These are phyloP conservation scores for Lichtheimia corymbifera DNA, from an alignment of 371 early-diverging fungal species.

Conservation along the genomic window DNA sequence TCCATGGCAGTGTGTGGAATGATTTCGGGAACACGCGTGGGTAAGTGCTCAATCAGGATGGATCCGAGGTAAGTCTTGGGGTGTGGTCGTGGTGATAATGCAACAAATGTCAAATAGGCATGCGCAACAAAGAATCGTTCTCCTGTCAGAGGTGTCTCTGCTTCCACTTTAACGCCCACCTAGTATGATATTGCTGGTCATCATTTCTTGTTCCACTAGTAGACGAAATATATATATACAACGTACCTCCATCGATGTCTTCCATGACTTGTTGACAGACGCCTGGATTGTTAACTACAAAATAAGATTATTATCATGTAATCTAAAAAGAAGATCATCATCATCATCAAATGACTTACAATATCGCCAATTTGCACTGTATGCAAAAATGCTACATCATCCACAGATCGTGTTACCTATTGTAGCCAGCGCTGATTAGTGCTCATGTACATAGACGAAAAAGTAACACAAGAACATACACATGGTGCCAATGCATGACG, in stretches of 20 bases:
- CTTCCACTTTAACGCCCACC: constrained; percentile 71
- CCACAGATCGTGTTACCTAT: constrained; percentile 67
- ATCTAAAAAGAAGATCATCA: not conserved
- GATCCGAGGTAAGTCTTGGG: constrained; percentile 39
- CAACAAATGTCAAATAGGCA: constrained; percentile 79
- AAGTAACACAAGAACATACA: constrained; percentile 24
- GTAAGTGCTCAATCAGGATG: constrained; percentile 30
- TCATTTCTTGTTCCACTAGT: no score
- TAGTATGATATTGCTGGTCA: not conserved
- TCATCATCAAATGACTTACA: constrained; percentile 23
- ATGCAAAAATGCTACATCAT: constrained; percentile 69
- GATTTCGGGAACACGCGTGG: constrained; percentile 50
- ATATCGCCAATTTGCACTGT: constrained; percentile 71
- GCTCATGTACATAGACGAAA: not conserved
- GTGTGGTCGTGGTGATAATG: constrained; percentile 44
- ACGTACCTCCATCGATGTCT: constrained; percentile 71
- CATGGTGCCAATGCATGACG: constrained; percentile 62
- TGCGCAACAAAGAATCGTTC: constrained; percentile 66
- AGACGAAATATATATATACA: no score
- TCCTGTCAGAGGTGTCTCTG: constrained; percentile 65
- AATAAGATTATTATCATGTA: not conserved
- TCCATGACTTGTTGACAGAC: constrained; percentile 71
- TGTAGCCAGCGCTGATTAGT: not conserved
- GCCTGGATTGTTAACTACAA: constrained; percentile 60
- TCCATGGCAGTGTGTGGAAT: constrained; percentile 48